phyloP scores from a whole-genome alignment of 1,139 yeast genomes.

The Yamadazyma dushanensis region DNA sequence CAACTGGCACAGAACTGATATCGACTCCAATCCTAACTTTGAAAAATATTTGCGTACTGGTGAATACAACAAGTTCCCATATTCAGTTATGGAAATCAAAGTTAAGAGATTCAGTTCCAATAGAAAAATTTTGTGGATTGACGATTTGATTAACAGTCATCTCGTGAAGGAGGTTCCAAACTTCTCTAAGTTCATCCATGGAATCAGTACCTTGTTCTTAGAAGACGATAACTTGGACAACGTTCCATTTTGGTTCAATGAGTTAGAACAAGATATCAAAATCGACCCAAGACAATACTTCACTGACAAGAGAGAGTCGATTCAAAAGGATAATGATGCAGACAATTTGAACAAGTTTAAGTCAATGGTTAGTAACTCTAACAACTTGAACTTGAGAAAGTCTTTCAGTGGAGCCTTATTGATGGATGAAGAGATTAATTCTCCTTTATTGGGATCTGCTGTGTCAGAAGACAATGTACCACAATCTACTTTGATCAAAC shows the following conservation, averaged over 20 bases:
- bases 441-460: not conserved
- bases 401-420: slow-evolving; percentile 43
- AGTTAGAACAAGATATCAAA: slow-evolving; percentile 76
- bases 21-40: slow-evolving; percentile 76
- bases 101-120: slow-evolving; percentile 55
- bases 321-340: slow-evolving; percentile 28
- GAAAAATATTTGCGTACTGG: slow-evolving; percentile 78
- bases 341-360: slow-evolving; percentile 49
- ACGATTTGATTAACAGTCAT: slow-evolving; percentile 80
- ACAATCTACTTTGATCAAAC: not conserved
- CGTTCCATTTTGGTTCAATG: slow-evolving; percentile 94
- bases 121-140: slow-evolving; percentile 70
- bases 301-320: slow-evolving; percentile 39
- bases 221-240: slow-evolving; percentile 90
- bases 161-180: slow-evolving; percentile 89
- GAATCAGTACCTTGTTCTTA: slow-evolving; percentile 80
- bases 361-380: slow-evolving; percentile 39
- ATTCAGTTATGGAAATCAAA: slow-evolving; percentile 87
- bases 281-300: slow-evolving; percentile 75
- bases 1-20: slow-evolving; percentile 90
- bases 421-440: slow-evolving; percentile 13
- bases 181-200: slow-evolving; percentile 87
- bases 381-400: slow-evolving; percentile 32
- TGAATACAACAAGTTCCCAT: slow-evolving; percentile 84
- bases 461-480: not conserved